Conservation (phyloP, 1,284 basidiomycete genomes). For the Pholiota adiposa region DNA sequence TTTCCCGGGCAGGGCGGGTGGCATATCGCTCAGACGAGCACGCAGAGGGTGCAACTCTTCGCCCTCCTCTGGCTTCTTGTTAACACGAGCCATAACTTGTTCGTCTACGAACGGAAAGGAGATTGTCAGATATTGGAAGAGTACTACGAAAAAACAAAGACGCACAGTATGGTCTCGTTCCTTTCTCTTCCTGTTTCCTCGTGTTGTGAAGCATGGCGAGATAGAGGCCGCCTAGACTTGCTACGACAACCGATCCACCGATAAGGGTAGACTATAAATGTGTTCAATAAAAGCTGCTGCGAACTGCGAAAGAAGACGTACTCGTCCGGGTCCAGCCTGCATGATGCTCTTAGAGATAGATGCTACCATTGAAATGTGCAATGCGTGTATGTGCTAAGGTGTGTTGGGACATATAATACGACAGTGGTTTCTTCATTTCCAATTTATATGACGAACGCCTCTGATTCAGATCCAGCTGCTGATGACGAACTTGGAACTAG, state of each 20-base stretch:
- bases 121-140: not conserved
- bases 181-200: constrained; percentile 21
- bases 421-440: not conserved
- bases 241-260: constrained; percentile 25
- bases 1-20: constrained; percentile 23
- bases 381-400: not conserved
- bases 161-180: constrained; percentile 31
- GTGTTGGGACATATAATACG: not conserved
- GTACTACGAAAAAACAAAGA: not conserved
- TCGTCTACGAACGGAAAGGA: constrained; percentile 23
- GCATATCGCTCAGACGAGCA: constrained; percentile 17
- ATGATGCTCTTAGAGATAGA: not conserved
- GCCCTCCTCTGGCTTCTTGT: constrained; percentile 10
- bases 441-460: not conserved
- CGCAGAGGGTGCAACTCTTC: constrained; percentile 10
- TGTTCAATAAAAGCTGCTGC: not conserved
- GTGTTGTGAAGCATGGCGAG: constrained; percentile 23
- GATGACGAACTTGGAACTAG: not conserved
- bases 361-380: not conserved
- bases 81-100: constrained; percentile 24
- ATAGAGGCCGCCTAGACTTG: constrained; percentile 25
- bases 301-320: not conserved
- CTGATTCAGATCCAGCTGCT: constrained; percentile 2
- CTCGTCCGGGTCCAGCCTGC: constrained; percentile 1
- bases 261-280: constrained; percentile 25